Evolutionary conservation across 2,329 filamentous ascomycete genomes (phyloP), one percentile per base, ranked within the genome.

Genomic region (Metarhizium humberi): DNA sequence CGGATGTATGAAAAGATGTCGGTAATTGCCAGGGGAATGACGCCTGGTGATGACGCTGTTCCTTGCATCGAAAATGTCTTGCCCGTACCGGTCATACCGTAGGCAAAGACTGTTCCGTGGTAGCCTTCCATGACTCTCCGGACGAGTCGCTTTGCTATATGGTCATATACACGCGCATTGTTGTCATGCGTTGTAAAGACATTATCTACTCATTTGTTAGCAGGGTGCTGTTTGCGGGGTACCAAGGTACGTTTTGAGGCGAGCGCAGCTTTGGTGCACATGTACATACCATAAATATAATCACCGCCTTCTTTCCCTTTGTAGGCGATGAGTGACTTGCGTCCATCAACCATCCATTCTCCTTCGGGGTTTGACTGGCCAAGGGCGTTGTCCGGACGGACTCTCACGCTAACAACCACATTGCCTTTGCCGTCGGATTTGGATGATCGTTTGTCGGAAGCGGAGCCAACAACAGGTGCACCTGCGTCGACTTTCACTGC

Each of bases 11-110:
- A 97, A 71, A 99, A 99, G 53, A 99, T 99, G 67, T 99, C 94
- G 59, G 94, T 97, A 63, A 99, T 97, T 43, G 94, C 94, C 43
- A 97, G 78, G 6, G 94, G 94, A 55, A 99, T 99, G 32, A 99
- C 94, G 74, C 94, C 94, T 1, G 94, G 94, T 43, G 91, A 95
- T 3, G 89, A 90, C 49, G 92, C 91, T 11, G 94, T 99, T 63
- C 94, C 94, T 75, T 99, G 94, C 94, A 99, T 99, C 43, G 92
- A 97, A 70, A 97, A 99, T 0, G 94, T 99, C 75, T 99, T 99
- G 62, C 94, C 94, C 0, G 94, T 97, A 59, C 94, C 94, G 4
- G 94, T 99, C 92, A 97, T 97, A 67, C 94, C 94, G 69, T 99
- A 99, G 18, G 92, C 92, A 69, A 99, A 97, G 29, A 99, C 94